A percentile compares a stretch with the other conserved stretches of the same genome.
phyloP scores from a whole-genome alignment of 768 basidiomycete species.

The Serendipita vermifera region DNA sequence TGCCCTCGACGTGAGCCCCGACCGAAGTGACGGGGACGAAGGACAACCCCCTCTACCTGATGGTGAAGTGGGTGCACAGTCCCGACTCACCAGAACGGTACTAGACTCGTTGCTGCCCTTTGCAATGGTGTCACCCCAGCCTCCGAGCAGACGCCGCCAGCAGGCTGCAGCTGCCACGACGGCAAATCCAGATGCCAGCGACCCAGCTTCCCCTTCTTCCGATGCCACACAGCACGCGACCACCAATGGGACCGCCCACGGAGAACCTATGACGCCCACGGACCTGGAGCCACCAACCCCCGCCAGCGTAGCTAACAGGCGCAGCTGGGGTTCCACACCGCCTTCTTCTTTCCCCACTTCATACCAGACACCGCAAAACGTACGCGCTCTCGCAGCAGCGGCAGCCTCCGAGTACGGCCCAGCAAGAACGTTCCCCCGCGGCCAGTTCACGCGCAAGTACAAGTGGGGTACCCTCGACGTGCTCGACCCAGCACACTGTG shows the following conservation, averaged over 20 bases:
- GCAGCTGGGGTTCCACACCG: slow-evolving; percentile 2
- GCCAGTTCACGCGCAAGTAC: slow-evolving; percentile 65
- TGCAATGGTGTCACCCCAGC: slow-evolving; percentile 65
- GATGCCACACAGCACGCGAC: slow-evolving; percentile 17
- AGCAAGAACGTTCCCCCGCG: slow-evolving; percentile 53
- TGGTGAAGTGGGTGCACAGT: slow-evolving; percentile 46
- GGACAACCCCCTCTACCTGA: background rate
- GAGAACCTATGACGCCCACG: no score
- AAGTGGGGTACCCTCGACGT: slow-evolving; percentile 86
- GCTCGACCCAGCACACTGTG: slow-evolving; percentile 72
- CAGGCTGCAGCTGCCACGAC: slow-evolving; percentile 23
- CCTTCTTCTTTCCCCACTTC: slow-evolving; percentile 5
- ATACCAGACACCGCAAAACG: slow-evolving; percentile 5
- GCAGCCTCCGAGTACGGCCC: slow-evolving; percentile 34
- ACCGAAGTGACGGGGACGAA: background rate
- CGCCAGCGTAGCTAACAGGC: background rate
- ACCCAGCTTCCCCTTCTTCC: slow-evolving; percentile 18
- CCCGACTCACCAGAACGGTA: slow-evolving; percentile 47
- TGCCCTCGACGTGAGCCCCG: slow-evolving; percentile 12
- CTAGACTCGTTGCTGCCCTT: slow-evolving; percentile 55
- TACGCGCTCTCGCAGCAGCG: slow-evolving; percentile 18
- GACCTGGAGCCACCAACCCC: slow-evolving; percentile 8
- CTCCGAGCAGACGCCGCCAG: slow-evolving; percentile 21
- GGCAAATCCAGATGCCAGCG: slow-evolving; percentile 15
- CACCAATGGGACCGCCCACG: no score